phyloP scores from a whole-genome alignment of 768 basidiomycete genomes.

The Galerina sulciceps region DNA sequence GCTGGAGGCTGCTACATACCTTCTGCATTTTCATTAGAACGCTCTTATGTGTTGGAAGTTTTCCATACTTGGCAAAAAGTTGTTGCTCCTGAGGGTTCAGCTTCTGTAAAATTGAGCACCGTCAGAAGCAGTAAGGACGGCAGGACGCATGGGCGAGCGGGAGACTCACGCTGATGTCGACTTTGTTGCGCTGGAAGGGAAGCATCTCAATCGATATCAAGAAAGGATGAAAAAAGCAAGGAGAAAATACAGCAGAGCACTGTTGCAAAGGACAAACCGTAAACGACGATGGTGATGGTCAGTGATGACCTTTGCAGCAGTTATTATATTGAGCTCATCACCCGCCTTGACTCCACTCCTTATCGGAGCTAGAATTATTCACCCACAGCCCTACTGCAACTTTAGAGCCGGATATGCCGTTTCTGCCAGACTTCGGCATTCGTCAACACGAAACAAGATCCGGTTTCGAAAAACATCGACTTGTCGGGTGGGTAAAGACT shows the following conservation, averaged over 20 bases:
- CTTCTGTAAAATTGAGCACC: conserved; percentile 49
- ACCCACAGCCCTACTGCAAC: not conserved
- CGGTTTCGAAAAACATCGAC: conserved; percentile 3
- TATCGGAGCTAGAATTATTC: conserved; percentile 29
- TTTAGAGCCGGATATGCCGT: conserved; percentile 10
- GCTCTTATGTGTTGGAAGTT: conserved; percentile 93
- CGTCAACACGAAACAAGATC: conserved; percentile 8
- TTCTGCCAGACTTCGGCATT: not conserved
- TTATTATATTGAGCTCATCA: conserved; percentile 17
- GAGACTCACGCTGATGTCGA: conserved; percentile 85
- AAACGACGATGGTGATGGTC: conserved; percentile 26
- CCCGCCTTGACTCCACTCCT: conserved; percentile 25
- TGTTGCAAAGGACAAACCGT: conserved; percentile 21
- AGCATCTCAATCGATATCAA: conserved; percentile 54
- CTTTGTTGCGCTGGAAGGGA: conserved; percentile 84
- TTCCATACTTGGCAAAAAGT: conserved; percentile 94
- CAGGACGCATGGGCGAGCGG: not conserved
- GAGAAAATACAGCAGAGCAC: conserved; percentile 25
- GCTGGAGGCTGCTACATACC: conserved; percentile 47
- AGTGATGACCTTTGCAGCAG: conserved; percentile 15
- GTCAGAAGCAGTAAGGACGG: conserved; percentile 3
- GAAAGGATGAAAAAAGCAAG: conserved; percentile 28
- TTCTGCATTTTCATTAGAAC: conserved; percentile 94
- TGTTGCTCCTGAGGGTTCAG: conserved; percentile 90
- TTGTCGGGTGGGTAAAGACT: not conserved